Conservation (phyloP, 2,329 filamentous ascomycete species). For the Daldinia sp. region DNA sequence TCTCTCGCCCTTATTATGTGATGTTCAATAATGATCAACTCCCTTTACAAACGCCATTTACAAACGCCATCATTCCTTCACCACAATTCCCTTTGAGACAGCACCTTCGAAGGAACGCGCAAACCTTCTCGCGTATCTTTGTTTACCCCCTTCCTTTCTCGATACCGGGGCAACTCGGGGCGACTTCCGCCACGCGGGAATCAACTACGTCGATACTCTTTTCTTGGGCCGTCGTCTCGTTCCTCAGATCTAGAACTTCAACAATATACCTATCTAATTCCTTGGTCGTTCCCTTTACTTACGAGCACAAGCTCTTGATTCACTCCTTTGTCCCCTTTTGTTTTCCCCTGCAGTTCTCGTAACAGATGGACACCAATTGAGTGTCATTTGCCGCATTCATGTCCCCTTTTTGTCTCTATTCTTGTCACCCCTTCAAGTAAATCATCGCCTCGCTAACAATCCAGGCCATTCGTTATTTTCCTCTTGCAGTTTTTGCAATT, state of each 20-base stretch:
- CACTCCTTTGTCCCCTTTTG: slow-evolving; percentile 34
- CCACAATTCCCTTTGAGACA: slow-evolving; percentile 6
- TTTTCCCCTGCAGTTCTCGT: slow-evolving; percentile 22
- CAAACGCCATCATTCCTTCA: slow-evolving; percentile 40
- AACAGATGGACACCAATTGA: slow-evolving; percentile 35
- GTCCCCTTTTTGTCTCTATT: slow-evolving; percentile 31
- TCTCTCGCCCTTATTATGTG: slow-evolving; percentile 37
- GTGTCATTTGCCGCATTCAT: slow-evolving; percentile 22
- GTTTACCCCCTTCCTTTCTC: slow-evolving; percentile 18
- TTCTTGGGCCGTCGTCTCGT: slow-evolving; percentile 2
- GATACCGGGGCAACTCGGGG: slow-evolving; percentile 34
- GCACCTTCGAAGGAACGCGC: slow-evolving; percentile 24
- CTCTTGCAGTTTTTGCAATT: slow-evolving; percentile 19
- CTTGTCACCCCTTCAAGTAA: slow-evolving; percentile 32
- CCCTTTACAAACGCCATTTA: slow-evolving; percentile 30
- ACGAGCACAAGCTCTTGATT: slow-evolving; percentile 19
- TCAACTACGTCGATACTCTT: slow-evolving; percentile 16
- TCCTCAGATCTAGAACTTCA: slow-evolving; percentile 18
- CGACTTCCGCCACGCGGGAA: slow-evolving; percentile 30
- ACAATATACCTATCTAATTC: slow-evolving; percentile 22
- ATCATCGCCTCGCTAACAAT: slow-evolving; percentile 31
- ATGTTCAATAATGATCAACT: slow-evolving; percentile 30
- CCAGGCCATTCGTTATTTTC: slow-evolving; percentile 40
- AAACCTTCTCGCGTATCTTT: slow-evolving; percentile 31
- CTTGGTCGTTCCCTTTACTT: slow-evolving; percentile 27